Evolutionary conservation across 2,329 filamentous ascomycete species (phyloP), one percentile per base, ranked within the genome.

Genomic region (Neophaeococcomyces mojaviensis): DNA sequence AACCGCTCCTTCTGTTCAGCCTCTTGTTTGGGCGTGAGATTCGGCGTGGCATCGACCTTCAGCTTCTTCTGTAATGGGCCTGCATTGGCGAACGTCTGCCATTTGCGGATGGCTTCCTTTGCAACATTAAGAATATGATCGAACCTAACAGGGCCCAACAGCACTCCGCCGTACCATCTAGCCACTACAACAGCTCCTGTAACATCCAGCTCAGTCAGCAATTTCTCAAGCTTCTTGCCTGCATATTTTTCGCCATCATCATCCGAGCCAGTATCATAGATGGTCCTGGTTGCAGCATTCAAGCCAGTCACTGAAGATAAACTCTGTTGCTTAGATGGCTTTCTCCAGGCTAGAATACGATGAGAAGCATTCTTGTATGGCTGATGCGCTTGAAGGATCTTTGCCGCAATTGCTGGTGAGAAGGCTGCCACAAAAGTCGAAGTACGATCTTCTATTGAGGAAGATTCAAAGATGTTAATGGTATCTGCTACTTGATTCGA

Each of bases 221-320:
- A 64, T 46, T 67, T 65, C 54, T 69, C 63, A 3, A 77, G 61
- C 19, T 65, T 65, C 47, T 65, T 68, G 3, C 72, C 74, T 0
- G 66, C 74, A 58, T 72, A 71, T 43, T 67, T 69, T 56, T 78
- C 74, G 12, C 74, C 74, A 50, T 77, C 74, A 48, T 77, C 74
- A 45, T 77, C 73, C 40, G 68, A 64, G 10, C 69, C 70, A 0
- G 63, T 58, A 32, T 70, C 65, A 52, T 67, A 72, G 4, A 67
- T 47, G 1, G 65, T 57, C 26, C 61, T 63, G 1, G 58, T 53
- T 20, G 61, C 64, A 16, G 31, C 26, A 13, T 38, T 28, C 15
- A 22, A 22, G 26, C 40, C 19, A 31, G 36, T 20, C 6, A 15
- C 4, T 4, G 26, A 26, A 15, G 16, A 2, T 15, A 76, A 58